Evolutionary conservation across 352 stramenopile genomes (phyloP).

Genomic region (Phytophthora europaea): DNA sequence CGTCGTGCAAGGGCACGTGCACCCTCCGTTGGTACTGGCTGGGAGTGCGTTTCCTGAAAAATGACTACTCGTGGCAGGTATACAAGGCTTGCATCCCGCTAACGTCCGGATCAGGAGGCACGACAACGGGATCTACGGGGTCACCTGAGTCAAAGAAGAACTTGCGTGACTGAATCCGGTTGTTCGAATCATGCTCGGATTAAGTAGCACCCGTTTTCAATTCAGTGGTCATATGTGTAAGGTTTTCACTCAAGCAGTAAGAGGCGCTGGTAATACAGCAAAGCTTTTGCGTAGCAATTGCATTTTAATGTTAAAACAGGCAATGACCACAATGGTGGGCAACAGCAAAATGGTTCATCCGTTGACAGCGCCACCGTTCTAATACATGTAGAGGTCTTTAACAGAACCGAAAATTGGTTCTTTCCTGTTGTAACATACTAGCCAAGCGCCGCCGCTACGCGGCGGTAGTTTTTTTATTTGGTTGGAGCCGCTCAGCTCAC

Average conservation of each 20-base stretch:
- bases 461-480: no score
- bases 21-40: slow-evolving; percentile 34
- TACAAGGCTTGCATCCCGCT: slow-evolving; percentile 62
- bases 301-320: no score
- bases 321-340: no score
- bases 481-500: no score
- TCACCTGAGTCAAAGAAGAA: not conserved
- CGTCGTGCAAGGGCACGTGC: slow-evolving; percentile 30
- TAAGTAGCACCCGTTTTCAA: not conserved
- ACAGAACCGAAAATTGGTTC: no score
- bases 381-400: no score
- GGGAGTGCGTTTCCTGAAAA: slow-evolving; percentile 47
- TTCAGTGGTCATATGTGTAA: not conserved
- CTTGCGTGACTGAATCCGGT: not conserved
- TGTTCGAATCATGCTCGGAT: not conserved
- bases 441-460: no score
- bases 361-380: no score
- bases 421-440: no score
- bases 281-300: no score
- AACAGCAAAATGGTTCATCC: no score
- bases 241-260: not conserved
- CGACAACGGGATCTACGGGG: not conserved
- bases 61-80: slow-evolving; percentile 63
- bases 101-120: not conserved
- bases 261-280: no score